Base-by-base conservation (phyloP, 2,329 filamentous ascomycete species). In the Phaeosphaeria sp. region DNA sequence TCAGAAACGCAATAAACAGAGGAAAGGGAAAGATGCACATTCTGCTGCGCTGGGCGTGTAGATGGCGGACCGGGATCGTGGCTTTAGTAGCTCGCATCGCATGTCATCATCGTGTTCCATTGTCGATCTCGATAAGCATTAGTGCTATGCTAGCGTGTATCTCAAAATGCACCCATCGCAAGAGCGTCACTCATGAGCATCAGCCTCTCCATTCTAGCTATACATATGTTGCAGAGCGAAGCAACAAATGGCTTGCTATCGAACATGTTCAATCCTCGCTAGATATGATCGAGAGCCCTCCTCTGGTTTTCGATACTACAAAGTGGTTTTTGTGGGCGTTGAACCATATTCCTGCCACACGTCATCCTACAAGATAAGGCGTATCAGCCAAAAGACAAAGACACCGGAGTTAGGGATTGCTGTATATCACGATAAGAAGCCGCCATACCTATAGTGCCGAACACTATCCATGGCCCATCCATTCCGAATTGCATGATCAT, bases 1-100 rank as follows among this genome's bases (percentile, higher is more conserved):
- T 51, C 7, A 51, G 49, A 17, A 51, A 51, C 3, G 33, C 30
- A 13, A 51, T 27, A 22, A 43, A 51, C 21, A 51, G 15, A 20
- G 17, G 5, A 25, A 51, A 39, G 23, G 20, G 18, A 18, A 20
- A 43, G 15, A 27, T 21, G 18, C 21, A 27, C 17, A 20, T 51
- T 43, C 49, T 42, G 41, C n/a, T 23, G 41, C 13, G 21, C 9
- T n/a, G 7, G 4, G 17, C 3, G 11, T 25, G 20, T 23, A 46
- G 17, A 25, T 27, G 49, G 33, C 17, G 23, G 36, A 23, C 21
- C 25, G 49, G 41, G 7, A 39, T n/a, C 33, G 33, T 23, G 20
- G 49, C 23, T 51, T 18, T 51, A 25, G 36, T 43, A 51, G 6
- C 23, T 51, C 17, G 22, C 36, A 39, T 13, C 13, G 2, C 36